phyloP scores from a whole-genome alignment of 2,329 filamentous ascomycete genomes.

The Lojkania enalia region DNA sequence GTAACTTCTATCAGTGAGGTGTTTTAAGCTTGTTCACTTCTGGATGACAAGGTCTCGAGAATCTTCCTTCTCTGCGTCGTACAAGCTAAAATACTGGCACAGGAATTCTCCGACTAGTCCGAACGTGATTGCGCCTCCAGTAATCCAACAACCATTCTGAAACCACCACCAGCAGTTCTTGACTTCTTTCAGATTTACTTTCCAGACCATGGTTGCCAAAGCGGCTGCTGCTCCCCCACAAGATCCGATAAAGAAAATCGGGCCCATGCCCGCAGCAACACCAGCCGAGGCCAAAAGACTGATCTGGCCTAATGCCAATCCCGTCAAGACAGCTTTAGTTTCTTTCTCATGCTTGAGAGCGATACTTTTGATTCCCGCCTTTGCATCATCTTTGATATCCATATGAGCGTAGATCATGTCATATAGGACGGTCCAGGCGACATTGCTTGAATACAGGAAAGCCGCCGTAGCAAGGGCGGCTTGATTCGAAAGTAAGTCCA shows the following conservation, averaged over 20 bases:
- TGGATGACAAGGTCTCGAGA: not conserved
- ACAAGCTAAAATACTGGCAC: constrained; percentile 29
- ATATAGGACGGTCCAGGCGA: constrained; percentile 86
- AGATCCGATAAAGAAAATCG: constrained; percentile 61
- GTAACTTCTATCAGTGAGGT: not conserved
- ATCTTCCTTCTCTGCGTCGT: constrained; percentile 19
- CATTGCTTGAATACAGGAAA: constrained; percentile 74
- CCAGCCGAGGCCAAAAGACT: constrained; percentile 72
- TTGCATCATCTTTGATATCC: constrained; percentile 83
- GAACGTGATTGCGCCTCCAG: constrained; percentile 61
- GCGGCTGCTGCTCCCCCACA: constrained; percentile 61
- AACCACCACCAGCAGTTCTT: constrained; percentile 68
- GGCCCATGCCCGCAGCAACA: constrained; percentile 61
- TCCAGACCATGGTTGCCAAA: constrained; percentile 62
- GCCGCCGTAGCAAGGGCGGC: constrained; percentile 67
- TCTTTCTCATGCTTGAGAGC: constrained; percentile 76
- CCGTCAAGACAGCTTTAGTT: constrained; percentile 75
- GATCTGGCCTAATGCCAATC: constrained; percentile 70
- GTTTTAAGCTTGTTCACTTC: not conserved
- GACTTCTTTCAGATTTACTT: constrained; percentile 60
- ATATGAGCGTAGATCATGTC: constrained; percentile 95
- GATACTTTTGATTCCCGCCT: constrained; percentile 87
- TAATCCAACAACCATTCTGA: constrained; percentile 63
- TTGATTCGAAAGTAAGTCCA: constrained; percentile 69
- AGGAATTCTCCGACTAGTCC: constrained; percentile 61